phyloP scores from a whole-genome alignment of 2,329 filamentous ascomycete genomes.

The Dactylellina sp. region DNA sequence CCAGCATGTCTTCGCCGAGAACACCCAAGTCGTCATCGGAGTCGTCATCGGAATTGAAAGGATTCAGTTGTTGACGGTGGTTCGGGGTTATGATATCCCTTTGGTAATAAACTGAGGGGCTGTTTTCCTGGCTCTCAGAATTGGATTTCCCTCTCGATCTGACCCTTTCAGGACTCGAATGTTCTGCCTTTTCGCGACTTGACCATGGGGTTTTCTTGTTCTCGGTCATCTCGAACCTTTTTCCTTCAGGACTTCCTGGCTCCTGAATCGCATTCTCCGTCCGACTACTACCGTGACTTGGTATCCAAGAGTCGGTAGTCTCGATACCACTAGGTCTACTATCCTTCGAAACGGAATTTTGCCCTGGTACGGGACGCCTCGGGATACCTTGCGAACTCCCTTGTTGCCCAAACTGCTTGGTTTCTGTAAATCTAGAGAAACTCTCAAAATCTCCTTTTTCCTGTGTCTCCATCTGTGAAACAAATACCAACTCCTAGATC shows the following conservation, averaged over 20 bases:
- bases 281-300: background rate
- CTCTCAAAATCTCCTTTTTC: background rate
- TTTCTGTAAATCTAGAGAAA: background rate
- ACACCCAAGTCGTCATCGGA: slow-evolving; percentile 1
- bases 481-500: no score
- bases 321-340: background rate
- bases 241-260: background rate
- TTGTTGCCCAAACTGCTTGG: background rate
- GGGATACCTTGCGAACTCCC: background rate
- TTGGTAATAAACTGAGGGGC: background rate
- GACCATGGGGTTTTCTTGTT: background rate
- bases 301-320: background rate
- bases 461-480: slow-evolving; percentile 13
- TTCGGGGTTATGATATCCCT: background rate
- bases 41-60: background rate
- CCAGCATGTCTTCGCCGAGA: slow-evolving; percentile 2
- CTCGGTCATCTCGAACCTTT: background rate
- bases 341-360: background rate
- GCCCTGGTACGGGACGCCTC: background rate
- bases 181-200: background rate
- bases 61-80: background rate
- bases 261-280: background rate
- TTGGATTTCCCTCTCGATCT: background rate
- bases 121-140: background rate
- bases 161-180: background rate